Percentiles rank a stretch among this genome's conserved stretches.
Conservation (phyloP, 331 rosid genomes). For the Saraca asoca region DNA sequence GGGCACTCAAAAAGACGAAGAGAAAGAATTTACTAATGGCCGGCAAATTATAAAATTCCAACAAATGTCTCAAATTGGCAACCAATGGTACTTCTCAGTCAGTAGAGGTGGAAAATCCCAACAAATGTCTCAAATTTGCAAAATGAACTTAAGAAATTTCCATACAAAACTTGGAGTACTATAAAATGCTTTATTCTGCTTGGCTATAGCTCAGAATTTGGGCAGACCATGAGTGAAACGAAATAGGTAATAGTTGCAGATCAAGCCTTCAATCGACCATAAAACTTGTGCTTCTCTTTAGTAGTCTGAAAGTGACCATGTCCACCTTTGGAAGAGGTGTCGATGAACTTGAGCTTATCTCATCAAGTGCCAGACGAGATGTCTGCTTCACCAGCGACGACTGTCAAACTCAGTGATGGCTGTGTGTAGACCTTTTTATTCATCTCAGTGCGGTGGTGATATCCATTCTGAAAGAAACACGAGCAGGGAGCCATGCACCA, state of each 20-base stretch:
- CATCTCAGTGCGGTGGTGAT: constrained; percentile 56
- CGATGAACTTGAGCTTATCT: constrained; percentile 73
- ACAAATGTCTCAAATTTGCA: no score
- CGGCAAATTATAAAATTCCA: no score
- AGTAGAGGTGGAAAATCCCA: no score
- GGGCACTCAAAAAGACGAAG: no score
- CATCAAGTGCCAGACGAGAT: constrained; percentile 68
- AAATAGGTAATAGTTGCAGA: not conserved
- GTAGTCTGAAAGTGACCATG: constrained; percentile 84
- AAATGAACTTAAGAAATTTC: no score
- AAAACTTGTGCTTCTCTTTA: constrained; percentile 38
- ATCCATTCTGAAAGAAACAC: constrained; percentile 66
- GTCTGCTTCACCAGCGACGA: constrained; percentile 74
- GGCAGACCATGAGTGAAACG: no score
- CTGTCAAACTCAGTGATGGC: constrained; percentile 79
- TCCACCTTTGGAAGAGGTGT: constrained; percentile 76
- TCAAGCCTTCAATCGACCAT: constrained; percentile 59
- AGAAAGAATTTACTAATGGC: no score
- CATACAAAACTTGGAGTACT: no score
- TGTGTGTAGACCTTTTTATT: constrained; percentile 71
- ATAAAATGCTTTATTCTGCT: no score
- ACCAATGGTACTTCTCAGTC: no score
- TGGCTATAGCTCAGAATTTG: no score
- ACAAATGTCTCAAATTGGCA: no score
- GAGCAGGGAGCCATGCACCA: constrained; percentile 92